Evolutionary conservation across 2,329 filamentous ascomycete species (phyloP).

Genomic region (Fusarium citri): DNA sequence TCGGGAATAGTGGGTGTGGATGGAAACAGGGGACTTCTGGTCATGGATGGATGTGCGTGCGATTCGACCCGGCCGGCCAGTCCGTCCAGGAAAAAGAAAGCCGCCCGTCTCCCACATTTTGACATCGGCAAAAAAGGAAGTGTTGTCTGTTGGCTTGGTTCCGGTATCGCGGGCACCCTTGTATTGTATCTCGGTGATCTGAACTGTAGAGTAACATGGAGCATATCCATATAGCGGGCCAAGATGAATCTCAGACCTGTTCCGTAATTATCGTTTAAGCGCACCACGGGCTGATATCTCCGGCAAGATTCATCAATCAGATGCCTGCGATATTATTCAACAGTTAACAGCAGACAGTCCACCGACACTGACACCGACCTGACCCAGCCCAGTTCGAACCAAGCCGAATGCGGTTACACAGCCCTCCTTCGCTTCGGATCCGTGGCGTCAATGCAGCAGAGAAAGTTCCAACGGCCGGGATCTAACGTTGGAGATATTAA

Average conservation of each 20-base stretch:
- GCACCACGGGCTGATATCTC: slow-evolving; percentile 25
- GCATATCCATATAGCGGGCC: not conserved
- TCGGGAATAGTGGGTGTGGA: slow-evolving; percentile 38
- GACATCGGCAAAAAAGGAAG: slow-evolving; percentile 1
- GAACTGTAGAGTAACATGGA: not conserved
- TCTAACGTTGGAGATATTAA: slow-evolving; percentile 33
- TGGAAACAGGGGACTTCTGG: slow-evolving; percentile 6
- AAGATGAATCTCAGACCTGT: slow-evolving; percentile 1
- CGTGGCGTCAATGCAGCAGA: slow-evolving; percentile 18
- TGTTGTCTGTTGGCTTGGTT: slow-evolving; percentile 4
- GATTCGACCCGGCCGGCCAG: not conserved
- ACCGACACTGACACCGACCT: no score
- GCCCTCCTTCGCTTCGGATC: slow-evolving; percentile 24
- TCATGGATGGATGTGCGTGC: not conserved
- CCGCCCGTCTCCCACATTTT: slow-evolving; percentile 10
- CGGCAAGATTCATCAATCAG: not conserved
- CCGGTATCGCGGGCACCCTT: slow-evolving; percentile 2
- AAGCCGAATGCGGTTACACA: slow-evolving; percentile 13
- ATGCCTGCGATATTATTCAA: not conserved
- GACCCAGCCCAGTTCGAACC: not conserved
- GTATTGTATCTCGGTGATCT: not conserved
- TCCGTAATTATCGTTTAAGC: slow-evolving; percentile 3
- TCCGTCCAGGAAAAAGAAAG: slow-evolving; percentile 13
- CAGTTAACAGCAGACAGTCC: not conserved
- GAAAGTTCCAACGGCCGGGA: slow-evolving; percentile 34